These are phyloP conservation scores for Chytriomyces sp. DNA, from an alignment of 192 early-diverging fungal species.

Conservation along the genomic window DNA sequence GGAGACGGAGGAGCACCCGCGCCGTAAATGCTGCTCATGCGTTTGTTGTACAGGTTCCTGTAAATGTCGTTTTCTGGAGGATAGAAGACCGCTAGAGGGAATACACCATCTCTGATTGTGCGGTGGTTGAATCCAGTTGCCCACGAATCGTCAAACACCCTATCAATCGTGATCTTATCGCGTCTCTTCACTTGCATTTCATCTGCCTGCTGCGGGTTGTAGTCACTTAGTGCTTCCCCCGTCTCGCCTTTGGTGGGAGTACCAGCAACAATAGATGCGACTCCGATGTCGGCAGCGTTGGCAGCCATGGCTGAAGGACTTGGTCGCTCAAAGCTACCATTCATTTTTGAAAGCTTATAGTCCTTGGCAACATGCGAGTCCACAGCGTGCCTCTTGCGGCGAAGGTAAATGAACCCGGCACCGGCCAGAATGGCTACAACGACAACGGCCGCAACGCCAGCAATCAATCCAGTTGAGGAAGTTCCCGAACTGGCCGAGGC, in stretches of 20 bases:
- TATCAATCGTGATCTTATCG: neutral
- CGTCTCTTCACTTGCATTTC: neutral
- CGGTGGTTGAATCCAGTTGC: neutral
- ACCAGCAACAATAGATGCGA: neutral
- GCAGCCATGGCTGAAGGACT: neutral
- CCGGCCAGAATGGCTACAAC: too few relatives aligned
- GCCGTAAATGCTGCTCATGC: neutral
- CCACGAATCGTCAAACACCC: neutral
- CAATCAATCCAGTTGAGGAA: too few relatives aligned
- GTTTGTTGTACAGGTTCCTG: neutral
- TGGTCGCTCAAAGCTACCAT: too few relatives aligned
- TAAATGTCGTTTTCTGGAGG: neutral
- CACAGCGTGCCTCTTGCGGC: too few relatives aligned
- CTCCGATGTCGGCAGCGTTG: neutral
- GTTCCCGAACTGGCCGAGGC: too few relatives aligned
- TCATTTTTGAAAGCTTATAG: too few relatives aligned
- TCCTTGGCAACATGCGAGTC: too few relatives aligned
- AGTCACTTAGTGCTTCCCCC: neutral
- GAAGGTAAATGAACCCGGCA: too few relatives aligned
- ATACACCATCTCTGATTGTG: neutral
- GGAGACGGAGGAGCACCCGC: too few relatives aligned
- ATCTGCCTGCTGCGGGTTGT: neutral
- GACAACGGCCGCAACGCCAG: too few relatives aligned
- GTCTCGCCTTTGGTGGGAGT: neutral
- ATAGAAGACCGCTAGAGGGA: neutral